Evolutionary conservation across 371 early-diverging fungal genomes (phyloP).

Genomic region (Circinella minor): DNA sequence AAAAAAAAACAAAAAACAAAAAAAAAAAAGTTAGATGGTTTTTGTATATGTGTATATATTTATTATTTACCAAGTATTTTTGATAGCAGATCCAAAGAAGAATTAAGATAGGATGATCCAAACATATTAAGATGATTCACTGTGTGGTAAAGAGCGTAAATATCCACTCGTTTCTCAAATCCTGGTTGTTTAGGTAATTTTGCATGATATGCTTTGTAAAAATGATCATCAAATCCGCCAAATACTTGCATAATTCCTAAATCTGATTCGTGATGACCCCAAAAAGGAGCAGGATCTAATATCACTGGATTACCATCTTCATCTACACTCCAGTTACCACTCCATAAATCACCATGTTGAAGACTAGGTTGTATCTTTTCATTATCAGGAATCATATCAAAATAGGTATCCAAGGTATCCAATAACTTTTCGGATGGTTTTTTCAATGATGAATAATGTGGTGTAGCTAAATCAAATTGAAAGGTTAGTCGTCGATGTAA

Average conservation of each 20-base stretch:
- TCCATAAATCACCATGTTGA: slow-evolving; percentile 23
- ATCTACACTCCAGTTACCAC: slow-evolving; percentile 21
- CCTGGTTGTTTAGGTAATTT: slow-evolving; percentile 22
- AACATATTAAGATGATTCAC: slow-evolving; percentile 27
- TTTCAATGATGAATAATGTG: slow-evolving; percentile 4
- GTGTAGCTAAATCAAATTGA: slow-evolving; percentile 20
- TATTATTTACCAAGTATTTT: neutral
- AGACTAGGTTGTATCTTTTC: slow-evolving; percentile 13
- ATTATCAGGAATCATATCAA: slow-evolving; percentile 9
- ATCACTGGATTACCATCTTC: slow-evolving; percentile 19
- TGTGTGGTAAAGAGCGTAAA: slow-evolving; percentile 19
- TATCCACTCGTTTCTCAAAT: slow-evolving; percentile 15
- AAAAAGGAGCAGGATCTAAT: slow-evolving; percentile 21
- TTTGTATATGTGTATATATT: no score
- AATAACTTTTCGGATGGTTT: slow-evolving; percentile 10
- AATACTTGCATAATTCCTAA: slow-evolving; percentile 22
- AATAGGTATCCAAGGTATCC: slow-evolving; percentile 13
- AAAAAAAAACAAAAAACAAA: neutral
- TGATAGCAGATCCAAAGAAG: slow-evolving; percentile 12
- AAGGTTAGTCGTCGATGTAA: slow-evolving; percentile 16
- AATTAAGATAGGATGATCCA: slow-evolving; percentile 18
- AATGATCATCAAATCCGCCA: slow-evolving; percentile 14
- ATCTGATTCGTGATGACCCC: slow-evolving; percentile 19
- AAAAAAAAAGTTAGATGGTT: no score
- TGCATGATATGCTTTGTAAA: slow-evolving; percentile 21